phyloP scores from a whole-genome alignment of 78 protist species.

The Chrysochromulina parva region DNA sequence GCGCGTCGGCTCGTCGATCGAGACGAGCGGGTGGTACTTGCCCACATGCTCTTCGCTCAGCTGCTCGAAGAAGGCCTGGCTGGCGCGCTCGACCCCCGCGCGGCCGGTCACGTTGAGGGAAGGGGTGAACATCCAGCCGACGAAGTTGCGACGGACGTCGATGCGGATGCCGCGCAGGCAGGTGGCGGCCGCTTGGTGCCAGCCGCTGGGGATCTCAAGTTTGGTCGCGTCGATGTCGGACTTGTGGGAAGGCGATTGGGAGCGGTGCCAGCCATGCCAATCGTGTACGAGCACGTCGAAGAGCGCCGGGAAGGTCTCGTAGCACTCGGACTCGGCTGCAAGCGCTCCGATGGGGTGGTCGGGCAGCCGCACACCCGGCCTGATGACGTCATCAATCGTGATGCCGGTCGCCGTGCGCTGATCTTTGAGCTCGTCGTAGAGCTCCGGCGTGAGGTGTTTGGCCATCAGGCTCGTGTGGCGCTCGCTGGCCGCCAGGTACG shows the following conservation, averaged over 20 bases:
- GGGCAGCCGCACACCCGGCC: background rate
- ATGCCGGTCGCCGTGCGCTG: too few species aligned
- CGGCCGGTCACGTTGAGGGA: background rate
- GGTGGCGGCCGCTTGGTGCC: too few species aligned
- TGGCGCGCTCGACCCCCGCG: background rate
- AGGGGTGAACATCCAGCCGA: too few species aligned
- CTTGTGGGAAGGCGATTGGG: background rate
- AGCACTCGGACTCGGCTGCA: background rate
- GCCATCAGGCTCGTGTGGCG: background rate
- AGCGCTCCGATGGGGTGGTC: background rate
- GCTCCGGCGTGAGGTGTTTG: background rate
- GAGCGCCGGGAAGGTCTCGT: background rate
- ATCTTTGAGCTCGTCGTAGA: background rate
- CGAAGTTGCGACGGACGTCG: too few species aligned
- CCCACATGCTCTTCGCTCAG: background rate
- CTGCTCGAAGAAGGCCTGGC: background rate
- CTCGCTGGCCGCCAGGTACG: too few species aligned
- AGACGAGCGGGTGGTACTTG: too few species aligned
- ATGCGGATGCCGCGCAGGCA: too few species aligned
- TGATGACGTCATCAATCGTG: background rate
- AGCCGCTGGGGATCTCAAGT: background rate
- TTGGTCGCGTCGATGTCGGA: background rate
- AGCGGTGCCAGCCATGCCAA: background rate
- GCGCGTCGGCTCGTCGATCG: too few species aligned
- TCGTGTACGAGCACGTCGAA: background rate